These are phyloP conservation scores for Elsinoe australis DNA, from an alignment of 2,329 filamentous ascomycete species.

Conservation along the genomic window DNA sequence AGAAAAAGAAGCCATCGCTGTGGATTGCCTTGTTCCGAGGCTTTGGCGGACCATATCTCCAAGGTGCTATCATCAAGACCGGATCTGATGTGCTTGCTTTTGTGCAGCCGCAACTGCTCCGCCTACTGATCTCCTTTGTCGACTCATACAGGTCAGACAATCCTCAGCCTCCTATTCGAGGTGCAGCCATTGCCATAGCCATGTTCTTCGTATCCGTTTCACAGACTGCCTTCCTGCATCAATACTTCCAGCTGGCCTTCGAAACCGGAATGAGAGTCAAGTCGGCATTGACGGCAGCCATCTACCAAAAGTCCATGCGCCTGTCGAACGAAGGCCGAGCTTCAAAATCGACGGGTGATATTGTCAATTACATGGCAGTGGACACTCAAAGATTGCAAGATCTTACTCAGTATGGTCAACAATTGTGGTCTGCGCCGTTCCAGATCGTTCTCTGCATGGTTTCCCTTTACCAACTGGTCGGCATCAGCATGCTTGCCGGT, in stretches of 20 bases:
- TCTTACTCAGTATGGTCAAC: conserved; percentile 88
- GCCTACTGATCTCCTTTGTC: conserved; percentile 76
- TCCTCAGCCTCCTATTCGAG: conserved; percentile 72
- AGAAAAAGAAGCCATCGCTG: conserved; percentile 66
- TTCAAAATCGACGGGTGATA: conserved; percentile 87
- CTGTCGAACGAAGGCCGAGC: conserved; percentile 89
- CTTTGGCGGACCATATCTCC: conserved; percentile 75
- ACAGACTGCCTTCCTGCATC: conserved; percentile 86
- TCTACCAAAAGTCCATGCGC: conserved; percentile 83
- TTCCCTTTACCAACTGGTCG: conserved; percentile 90
- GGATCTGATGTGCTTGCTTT: conserved; percentile 81
- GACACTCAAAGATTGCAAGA: conserved; percentile 94
- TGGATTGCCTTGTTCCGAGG: conserved; percentile 80
- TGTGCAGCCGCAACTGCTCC: conserved; percentile 80
- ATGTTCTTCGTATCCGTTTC: conserved; percentile 86
- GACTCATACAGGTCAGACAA: conserved; percentile 59
- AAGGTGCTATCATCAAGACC: conserved; percentile 81
- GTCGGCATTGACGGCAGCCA: conserved; percentile 77
- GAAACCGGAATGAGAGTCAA: conserved; percentile 97
- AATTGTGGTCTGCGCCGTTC: conserved; percentile 93
- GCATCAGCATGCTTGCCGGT: conserved; percentile 90
- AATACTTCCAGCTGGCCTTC: conserved; percentile 94
- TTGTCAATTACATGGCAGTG: conserved; percentile 99
- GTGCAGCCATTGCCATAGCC: conserved; percentile 75
- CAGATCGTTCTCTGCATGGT: conserved; percentile 95